phyloP scores from a whole-genome alignment of 2,329 filamentous ascomycete species.

The Phialocephala subalpina region DNA sequence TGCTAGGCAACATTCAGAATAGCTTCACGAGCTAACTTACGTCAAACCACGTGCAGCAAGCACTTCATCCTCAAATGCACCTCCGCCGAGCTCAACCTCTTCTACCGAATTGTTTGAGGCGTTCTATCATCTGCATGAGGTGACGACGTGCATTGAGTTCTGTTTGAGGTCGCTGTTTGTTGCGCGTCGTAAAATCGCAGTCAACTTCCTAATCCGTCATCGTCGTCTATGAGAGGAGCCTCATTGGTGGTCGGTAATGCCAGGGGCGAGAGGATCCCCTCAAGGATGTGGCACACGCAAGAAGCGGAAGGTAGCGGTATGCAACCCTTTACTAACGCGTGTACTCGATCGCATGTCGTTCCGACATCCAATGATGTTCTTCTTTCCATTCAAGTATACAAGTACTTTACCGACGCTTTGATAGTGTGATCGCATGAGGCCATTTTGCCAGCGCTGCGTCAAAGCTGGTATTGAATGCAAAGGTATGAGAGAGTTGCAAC shows the following conservation, averaged over 20 bases:
- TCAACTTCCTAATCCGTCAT: neutral
- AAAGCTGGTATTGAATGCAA: constrained; percentile 7
- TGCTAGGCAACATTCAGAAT: neutral
- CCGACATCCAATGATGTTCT: neutral
- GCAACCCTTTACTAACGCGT: neutral
- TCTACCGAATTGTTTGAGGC: neutral
- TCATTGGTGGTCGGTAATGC: constrained; percentile 1
- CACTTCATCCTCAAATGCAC: neutral
- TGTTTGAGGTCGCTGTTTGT: neutral
- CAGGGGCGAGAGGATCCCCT: neutral
- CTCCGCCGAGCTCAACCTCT: neutral
- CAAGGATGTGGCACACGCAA: constrained; percentile 10
- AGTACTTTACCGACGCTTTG: neutral
- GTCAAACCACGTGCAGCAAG: neutral
- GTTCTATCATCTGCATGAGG: neutral
- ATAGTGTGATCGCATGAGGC: neutral
- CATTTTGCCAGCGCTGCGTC: neutral
- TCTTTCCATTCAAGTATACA: neutral
- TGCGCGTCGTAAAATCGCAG: neutral
- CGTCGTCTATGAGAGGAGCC: neutral
- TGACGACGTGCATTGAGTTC: neutral
- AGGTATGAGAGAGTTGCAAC: neutral
- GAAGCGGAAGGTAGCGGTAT: constrained; percentile 3
- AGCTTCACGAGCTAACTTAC: neutral
- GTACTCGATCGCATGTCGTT: neutral